A percentile compares a stretch with the other conserved stretches of the same genome.
phyloP scores from a whole-genome alignment of 1,139 yeast species.

The Taphrina deformans region DNA sequence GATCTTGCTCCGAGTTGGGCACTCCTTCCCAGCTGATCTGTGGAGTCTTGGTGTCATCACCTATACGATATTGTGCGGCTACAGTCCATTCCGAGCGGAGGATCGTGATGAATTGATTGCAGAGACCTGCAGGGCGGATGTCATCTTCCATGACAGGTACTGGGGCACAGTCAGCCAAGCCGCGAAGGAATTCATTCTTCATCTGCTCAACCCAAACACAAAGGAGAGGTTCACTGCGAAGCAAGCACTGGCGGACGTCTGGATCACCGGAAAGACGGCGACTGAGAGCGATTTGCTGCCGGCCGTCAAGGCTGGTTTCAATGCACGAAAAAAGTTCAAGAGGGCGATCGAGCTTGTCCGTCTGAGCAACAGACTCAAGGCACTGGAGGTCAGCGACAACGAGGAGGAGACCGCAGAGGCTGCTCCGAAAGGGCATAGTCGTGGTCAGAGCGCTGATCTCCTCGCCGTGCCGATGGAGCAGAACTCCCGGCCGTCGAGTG shows the following conservation, averaged over 20 bases:
- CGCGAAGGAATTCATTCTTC: constrained; percentile 70
- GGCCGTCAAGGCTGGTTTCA: constrained; percentile 66
- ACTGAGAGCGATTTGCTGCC: constrained; percentile 65
- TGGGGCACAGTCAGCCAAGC: constrained; percentile 77
- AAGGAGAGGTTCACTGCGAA: constrained; percentile 64
- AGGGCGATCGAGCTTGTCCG: constrained; percentile 82
- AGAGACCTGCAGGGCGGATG: constrained; percentile 35
- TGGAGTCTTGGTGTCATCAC: constrained; percentile 93
- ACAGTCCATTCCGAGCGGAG: constrained; percentile 87
- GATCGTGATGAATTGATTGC: constrained; percentile 58
- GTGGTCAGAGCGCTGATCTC: constrained; percentile 26
- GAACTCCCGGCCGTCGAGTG: constrained; percentile 12
- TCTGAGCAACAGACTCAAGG: constrained; percentile 69
- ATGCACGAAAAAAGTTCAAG: constrained; percentile 79
- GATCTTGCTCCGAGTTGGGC: constrained; percentile 72
- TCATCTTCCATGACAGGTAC: constrained; percentile 76
- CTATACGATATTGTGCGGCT: constrained; percentile 86
- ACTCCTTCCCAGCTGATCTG: constrained; percentile 87
- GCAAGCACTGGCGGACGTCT: constrained; percentile 63
- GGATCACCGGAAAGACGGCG: constrained; percentile 61
- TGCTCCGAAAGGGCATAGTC: constrained; percentile 15
- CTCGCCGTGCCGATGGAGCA: constrained; percentile 10
- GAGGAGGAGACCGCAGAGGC: constrained; percentile 50
- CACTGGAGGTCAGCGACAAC: constrained; percentile 56
- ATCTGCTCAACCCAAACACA: constrained; percentile 67